Percentiles rank a stretch among this genome's conserved stretches.
These are phyloP conservation scores for Polysphondylium violaceum DNA, from an alignment of 78 protist genomes.

Conservation along the genomic window DNA sequence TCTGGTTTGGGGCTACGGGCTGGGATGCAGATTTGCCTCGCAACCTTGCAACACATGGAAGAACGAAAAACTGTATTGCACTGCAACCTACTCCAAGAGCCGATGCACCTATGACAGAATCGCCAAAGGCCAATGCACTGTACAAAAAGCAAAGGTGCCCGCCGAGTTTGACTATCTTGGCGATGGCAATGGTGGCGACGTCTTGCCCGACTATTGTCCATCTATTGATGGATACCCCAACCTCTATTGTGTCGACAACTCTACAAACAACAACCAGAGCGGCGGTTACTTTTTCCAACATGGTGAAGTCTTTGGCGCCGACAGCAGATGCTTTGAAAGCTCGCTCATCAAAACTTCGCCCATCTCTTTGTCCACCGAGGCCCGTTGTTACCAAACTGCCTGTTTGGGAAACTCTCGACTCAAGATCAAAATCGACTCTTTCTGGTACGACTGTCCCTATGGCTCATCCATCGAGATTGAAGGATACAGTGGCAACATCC, in stretches of 20 bases:
- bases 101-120: constrained; percentile 52
- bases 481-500: constrained; percentile 5
- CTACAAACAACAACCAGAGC: not conserved
- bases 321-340: constrained; percentile 46
- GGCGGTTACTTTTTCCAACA: not conserved
- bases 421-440: constrained; percentile 10
- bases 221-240: constrained; percentile 27
- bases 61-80: constrained; percentile 16
- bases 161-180: not conserved
- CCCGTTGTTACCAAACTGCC: constrained; percentile 36
- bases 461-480: not conserved
- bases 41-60: constrained; percentile 39
- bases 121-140: constrained; percentile 21
- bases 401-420: not conserved
- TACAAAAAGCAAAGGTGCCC: not conserved
- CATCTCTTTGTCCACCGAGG: not conserved
- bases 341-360: not conserved
- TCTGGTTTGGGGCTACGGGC: constrained; percentile 65
- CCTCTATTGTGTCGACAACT: constrained; percentile 2
- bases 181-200: constrained; percentile 9
- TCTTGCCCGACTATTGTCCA: constrained; percentile 45
- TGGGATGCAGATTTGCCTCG: constrained; percentile 36
- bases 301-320: constrained; percentile 8
- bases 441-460: constrained; percentile 51
- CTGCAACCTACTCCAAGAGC: not conserved